Percentiles rank a stretch among this genome's conserved stretches.
These are phyloP conservation scores for Globomyces sp. DNA, from an alignment of 371 early-diverging fungal species.

Conservation along the genomic window DNA sequence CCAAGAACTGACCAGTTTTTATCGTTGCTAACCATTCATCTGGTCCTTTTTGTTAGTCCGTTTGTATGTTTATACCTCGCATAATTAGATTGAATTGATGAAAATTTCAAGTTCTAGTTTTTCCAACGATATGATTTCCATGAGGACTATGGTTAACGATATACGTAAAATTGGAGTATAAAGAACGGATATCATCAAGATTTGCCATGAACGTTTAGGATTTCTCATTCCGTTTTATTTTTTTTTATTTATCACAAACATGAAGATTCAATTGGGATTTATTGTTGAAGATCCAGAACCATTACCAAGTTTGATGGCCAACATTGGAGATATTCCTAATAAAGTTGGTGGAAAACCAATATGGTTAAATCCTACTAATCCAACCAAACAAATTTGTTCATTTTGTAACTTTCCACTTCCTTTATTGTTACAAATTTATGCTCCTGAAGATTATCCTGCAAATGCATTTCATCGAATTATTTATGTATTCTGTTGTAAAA, in stretches of 20 bases:
- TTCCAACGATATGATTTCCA: not conserved
- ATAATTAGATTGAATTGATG: not conserved
- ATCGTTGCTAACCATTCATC: no score
- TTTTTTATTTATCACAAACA: slow-evolving; percentile 7
- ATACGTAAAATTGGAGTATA: no score
- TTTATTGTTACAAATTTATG: slow-evolving; percentile 82
- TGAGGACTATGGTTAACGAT: no score
- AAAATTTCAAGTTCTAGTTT: not conserved
- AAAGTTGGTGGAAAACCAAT: slow-evolving; percentile 89
- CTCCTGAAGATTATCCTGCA: slow-evolving; percentile 84
- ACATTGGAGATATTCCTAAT: slow-evolving; percentile 63
- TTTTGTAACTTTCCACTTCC: slow-evolving; percentile 78
- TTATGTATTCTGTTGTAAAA: slow-evolving; percentile 88
- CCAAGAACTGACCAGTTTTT: no score
- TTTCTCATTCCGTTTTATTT: not conserved
- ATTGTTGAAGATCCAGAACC: not conserved
- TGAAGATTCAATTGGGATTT: slow-evolving; percentile 13
- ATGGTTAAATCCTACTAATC: slow-evolving; percentile 80
- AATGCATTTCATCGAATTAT: slow-evolving; percentile 88
- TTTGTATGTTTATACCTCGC: no score
- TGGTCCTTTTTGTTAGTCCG: no score
- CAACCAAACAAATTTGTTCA: slow-evolving; percentile 73
- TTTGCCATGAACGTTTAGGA: not conserved
- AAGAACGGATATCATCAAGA: no score
- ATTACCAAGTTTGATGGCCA: not conserved